These are phyloP conservation scores for Trichoderma sp. DNA, from an alignment of 2,329 filamentous ascomycete genomes.

Conservation along the genomic window DNA sequence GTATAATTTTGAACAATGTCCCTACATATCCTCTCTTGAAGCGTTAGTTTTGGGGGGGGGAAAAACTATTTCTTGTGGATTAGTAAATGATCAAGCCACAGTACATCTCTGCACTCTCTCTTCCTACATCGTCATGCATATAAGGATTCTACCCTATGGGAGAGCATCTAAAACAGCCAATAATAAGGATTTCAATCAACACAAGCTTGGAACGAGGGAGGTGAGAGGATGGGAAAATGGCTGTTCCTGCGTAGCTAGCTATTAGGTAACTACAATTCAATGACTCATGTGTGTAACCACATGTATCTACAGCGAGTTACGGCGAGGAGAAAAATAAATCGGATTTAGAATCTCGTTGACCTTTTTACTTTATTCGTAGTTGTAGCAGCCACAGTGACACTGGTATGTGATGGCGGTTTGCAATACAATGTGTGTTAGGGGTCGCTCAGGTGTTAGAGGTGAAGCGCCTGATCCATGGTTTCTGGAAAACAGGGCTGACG, in stretches of 20 bases:
- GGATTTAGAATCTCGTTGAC: neutral
- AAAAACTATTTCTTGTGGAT: too few relatives aligned
- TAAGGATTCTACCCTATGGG: neutral
- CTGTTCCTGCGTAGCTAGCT: neutral
- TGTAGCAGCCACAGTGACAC: neutral
- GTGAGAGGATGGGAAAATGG: neutral
- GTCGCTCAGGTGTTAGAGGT: neutral
- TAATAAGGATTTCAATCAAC: neutral
- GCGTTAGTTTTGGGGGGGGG: too few relatives aligned
- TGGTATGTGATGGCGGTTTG: neutral
- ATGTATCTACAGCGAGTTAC: neutral
- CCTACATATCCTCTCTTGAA: too few relatives aligned
- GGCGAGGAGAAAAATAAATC: neutral
- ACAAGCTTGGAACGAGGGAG: neutral
- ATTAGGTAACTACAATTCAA: too few relatives aligned
- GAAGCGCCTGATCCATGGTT: neutral
- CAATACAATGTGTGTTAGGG: neutral
- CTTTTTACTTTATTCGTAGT: neutral
- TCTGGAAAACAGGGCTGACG: neutral
- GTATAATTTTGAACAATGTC: too few relatives aligned
- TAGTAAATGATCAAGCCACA: too few relatives aligned
- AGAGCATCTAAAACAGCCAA: neutral
- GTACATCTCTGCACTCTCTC: neutral
- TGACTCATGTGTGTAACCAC: neutral
- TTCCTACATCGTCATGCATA: neutral